Conservation (phyloP, 2,329 filamentous ascomycete species). For the Zymoseptoria ardabiliae region DNA sequence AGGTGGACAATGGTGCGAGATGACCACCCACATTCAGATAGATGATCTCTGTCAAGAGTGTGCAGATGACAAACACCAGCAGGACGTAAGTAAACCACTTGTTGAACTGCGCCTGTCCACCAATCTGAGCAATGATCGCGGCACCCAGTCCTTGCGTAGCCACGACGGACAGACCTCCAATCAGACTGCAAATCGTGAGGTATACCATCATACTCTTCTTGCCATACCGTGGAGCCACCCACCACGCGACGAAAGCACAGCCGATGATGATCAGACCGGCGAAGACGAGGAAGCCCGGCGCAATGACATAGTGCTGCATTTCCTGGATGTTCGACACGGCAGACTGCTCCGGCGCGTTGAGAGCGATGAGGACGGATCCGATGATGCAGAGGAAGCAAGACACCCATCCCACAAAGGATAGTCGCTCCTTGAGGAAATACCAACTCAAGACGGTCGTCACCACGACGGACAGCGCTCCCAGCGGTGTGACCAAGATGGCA, state of each 20-base stretch:
- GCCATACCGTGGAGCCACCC: slow-evolving; percentile 77
- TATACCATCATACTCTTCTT: slow-evolving; percentile 98
- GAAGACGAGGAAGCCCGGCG: slow-evolving; percentile 80
- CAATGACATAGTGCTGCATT: slow-evolving; percentile 80
- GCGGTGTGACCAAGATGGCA: slow-evolving; percentile 85
- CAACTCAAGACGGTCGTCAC: slow-evolving; percentile 85
- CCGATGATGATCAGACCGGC: slow-evolving; percentile 74
- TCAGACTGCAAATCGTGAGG: slow-evolving; percentile 88
- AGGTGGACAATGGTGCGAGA: neutral
- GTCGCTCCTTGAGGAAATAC: slow-evolving; percentile 88
- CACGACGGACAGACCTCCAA: slow-evolving; percentile 90
- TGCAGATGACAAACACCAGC: slow-evolving; percentile 82
- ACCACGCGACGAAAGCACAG: slow-evolving; percentile 65
- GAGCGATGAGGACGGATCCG: slow-evolving; percentile 84
- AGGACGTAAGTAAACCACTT: slow-evolving; percentile 95
- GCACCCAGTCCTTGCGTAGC: slow-evolving; percentile 88
- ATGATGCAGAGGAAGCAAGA: slow-evolving; percentile 93
- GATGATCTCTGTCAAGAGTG: slow-evolving; percentile 86
- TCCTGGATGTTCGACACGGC: slow-evolving; percentile 82
- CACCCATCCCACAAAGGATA: slow-evolving; percentile 93
- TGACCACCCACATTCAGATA: slow-evolving; percentile 77
- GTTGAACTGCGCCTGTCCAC: slow-evolving; percentile 82
- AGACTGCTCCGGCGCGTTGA: slow-evolving; percentile 83
- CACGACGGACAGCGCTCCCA: slow-evolving; percentile 87
- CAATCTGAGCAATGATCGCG: slow-evolving; percentile 79